Percentiles rank a stretch among this genome's conserved stretches.
phyloP scores from a whole-genome alignment of 345 rosid species.

The Cochlearia excelsa region DNA sequence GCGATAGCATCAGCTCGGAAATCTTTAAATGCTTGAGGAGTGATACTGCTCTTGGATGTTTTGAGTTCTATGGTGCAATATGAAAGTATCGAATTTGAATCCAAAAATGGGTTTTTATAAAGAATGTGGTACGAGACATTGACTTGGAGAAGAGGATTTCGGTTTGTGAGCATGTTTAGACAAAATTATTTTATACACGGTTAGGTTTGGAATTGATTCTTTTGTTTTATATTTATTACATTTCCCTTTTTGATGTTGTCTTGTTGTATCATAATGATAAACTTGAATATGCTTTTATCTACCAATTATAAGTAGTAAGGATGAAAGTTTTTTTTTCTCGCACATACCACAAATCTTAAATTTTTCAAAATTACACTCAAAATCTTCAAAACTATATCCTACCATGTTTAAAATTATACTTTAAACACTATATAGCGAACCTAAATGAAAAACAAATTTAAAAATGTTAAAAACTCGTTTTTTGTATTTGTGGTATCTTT shows the following conservation, averaged over 20 bases:
- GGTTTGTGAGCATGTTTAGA: not conserved
- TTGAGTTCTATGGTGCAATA: slow-evolving; percentile 20
- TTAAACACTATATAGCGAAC: too few relatives aligned
- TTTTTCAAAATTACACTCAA: too few relatives aligned
- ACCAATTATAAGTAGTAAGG: too few relatives aligned
- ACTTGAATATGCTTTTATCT: not conserved
- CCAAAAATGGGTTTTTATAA: slow-evolving; percentile 2
- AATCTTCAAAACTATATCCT: too few relatives aligned
- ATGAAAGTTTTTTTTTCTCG: too few relatives aligned
- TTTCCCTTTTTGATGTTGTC: not conserved
- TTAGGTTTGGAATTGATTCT: not conserved
- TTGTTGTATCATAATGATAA: too few relatives aligned
- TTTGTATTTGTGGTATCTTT: too few relatives aligned
- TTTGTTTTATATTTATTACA: not conserved
- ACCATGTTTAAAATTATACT: too few relatives aligned
- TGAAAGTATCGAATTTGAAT: not conserved
- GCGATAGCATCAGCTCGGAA: not conserved
- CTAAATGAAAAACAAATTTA: too few relatives aligned
- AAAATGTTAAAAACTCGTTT: too few relatives aligned
- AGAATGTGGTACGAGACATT: slow-evolving; percentile 23
- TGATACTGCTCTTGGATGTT: not conserved
- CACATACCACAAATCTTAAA: too few relatives aligned
- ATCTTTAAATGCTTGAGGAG: slow-evolving; percentile 9
- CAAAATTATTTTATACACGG: too few relatives aligned
- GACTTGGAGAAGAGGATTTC: slow-evolving; percentile 30